A percentile compares a stretch with the other conserved stretches of the same genome.
These are phyloP conservation scores for Rusavskia elegans DNA, from an alignment of 495 filamentous ascomycete species.

Conservation along the genomic window DNA sequence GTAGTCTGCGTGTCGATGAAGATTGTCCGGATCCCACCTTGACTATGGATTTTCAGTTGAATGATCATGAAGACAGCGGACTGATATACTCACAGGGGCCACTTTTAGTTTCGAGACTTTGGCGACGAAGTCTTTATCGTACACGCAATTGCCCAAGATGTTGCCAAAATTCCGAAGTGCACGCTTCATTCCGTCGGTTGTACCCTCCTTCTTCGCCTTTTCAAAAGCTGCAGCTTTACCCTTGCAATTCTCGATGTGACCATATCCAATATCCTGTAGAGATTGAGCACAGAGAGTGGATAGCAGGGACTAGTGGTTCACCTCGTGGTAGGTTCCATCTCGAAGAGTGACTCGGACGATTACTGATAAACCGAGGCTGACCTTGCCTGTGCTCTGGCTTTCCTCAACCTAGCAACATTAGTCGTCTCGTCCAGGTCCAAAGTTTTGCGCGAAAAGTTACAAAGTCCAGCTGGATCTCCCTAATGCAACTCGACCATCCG, in stretches of 20 bases:
- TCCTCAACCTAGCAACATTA: conserved; percentile 41
- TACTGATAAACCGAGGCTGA: conserved; percentile 71
- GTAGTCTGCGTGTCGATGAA: conserved; percentile 68
- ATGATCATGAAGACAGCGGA: not conserved
- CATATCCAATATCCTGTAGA: conserved; percentile 74
- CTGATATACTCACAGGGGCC: conserved; percentile 28
- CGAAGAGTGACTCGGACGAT: conserved; percentile 75
- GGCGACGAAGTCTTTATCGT: conserved; percentile 82
- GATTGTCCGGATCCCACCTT: conserved; percentile 56
- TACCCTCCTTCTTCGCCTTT: conserved; percentile 95
- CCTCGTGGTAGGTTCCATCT: conserved; percentile 88
- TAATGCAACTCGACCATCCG: conserved; percentile 86
- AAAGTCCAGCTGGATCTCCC: conserved; percentile 81
- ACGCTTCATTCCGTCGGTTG: conserved; percentile 84
- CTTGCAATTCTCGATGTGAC: conserved; percentile 88
- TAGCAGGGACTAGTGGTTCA: conserved; percentile 9
- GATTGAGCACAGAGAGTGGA: not conserved
- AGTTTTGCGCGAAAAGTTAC: conserved; percentile 25
- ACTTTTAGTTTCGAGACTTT: conserved; percentile 74
- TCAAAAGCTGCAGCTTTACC: conserved; percentile 88
- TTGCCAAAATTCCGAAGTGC: conserved; percentile 88
- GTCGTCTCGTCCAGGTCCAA: not conserved
- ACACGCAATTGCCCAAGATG: conserved; percentile 89
- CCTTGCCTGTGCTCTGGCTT: conserved; percentile 42
- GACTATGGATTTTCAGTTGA: conserved; percentile 21